Evolutionary conservation across 2,329 filamentous ascomycete genomes (phyloP).

Genomic region (Colletotrichum limetticola): DNA sequence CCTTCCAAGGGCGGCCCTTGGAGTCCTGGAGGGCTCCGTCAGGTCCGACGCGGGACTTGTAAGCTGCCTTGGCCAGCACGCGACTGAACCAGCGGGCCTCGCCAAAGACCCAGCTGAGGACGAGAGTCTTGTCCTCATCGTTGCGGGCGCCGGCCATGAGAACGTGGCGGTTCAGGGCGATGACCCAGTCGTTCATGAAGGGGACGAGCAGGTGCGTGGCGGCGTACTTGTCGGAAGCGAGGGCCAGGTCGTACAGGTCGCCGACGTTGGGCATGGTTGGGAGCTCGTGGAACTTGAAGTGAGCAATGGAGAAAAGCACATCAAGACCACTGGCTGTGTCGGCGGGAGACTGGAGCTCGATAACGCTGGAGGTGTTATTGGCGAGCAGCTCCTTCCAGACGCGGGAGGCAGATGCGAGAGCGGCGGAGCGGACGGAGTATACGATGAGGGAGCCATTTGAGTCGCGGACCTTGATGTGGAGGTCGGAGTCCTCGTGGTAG

Average conservation of each 20-base stretch:
- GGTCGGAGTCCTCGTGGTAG: constrained; percentile 28
- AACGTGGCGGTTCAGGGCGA: constrained; percentile 32
- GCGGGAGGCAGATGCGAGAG: constrained; percentile 22
- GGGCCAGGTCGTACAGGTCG: constrained; percentile 28
- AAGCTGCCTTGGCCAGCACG: constrained; percentile 29
- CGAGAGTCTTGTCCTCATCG: constrained; percentile 34
- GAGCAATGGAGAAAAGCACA: constrained; percentile 28
- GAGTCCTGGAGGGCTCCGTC: constrained; percentile 28
- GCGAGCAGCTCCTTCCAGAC: constrained; percentile 27
- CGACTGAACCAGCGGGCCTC: constrained; percentile 32
- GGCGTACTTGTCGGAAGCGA: constrained; percentile 30
- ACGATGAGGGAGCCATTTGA: constrained; percentile 8
- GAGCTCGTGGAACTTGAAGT: constrained; percentile 34
- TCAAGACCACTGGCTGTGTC: constrained; percentile 26
- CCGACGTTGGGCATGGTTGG: constrained; percentile 27
- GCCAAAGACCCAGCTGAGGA: constrained; percentile 32
- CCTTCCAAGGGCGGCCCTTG: constrained; percentile 22
- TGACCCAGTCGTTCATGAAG: constrained; percentile 33
- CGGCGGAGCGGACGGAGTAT: constrained; percentile 25
- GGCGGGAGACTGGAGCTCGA: constrained; percentile 25
- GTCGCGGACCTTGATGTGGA: constrained; percentile 29
- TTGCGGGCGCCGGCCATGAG: constrained; percentile 33
- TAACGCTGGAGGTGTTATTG: constrained; percentile 10
- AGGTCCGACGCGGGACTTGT: constrained; percentile 27
- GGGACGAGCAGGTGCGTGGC: constrained; percentile 32